Conservation (phyloP, 257 asterid species). For the Fraxinus quadrangulata region DNA sequence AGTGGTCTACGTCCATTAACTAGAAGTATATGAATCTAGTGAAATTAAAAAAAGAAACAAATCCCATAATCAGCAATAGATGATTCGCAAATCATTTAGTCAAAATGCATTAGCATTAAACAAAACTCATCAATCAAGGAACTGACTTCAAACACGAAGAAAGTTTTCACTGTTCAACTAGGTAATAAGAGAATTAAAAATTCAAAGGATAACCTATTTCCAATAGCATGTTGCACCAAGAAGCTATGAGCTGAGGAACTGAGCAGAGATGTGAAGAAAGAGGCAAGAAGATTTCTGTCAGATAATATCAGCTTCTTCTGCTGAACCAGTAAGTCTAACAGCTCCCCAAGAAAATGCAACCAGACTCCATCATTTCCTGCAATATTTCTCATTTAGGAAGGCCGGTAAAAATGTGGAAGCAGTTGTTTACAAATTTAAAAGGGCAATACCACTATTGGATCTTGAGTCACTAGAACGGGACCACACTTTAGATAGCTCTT, state of each 20-base stretch:
- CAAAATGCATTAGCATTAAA: not conserved
- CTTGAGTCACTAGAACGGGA: constrained; percentile 37
- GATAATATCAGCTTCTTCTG: constrained; percentile 75
- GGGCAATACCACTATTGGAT: constrained; percentile 50
- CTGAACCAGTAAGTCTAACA: constrained; percentile 59
- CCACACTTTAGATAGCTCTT: constrained; percentile 51
- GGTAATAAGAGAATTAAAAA: constrained; percentile 12
- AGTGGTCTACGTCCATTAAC: not conserved
- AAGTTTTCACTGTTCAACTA: not conserved
- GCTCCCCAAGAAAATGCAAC: constrained; percentile 67
- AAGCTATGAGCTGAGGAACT: constrained; percentile 59
- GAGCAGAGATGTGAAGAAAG: constrained; percentile 67
- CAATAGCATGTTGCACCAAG: constrained; percentile 55
- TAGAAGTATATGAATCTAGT: not conserved
- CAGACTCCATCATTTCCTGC: constrained; percentile 55
- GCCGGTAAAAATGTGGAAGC: constrained; percentile 5
- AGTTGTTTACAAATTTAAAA: not conserved
- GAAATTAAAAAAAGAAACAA: not conserved
- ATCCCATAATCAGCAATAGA: not conserved
- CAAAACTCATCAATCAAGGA: constrained; percentile 2
- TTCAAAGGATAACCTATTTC: constrained; percentile 49
- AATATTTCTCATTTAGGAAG: constrained; percentile 30
- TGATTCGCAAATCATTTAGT: not conserved
- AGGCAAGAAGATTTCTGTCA: constrained; percentile 61
- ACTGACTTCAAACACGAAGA: not conserved